These are phyloP conservation scores for Populus davidiana DNA, from an alignment of 345 rosid species.

Conservation along the genomic window DNA sequence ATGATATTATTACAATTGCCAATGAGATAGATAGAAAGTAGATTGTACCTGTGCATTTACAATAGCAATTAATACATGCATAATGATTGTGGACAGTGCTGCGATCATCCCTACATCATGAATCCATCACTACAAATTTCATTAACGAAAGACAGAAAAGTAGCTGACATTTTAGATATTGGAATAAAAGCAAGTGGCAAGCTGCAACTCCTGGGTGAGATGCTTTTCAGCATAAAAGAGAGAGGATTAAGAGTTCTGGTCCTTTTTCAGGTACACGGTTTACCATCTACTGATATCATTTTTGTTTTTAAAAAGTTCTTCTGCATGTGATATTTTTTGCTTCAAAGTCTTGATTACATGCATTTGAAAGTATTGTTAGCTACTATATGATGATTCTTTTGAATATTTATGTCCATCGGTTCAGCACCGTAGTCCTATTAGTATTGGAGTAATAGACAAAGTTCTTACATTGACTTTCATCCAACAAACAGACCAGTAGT, in stretches of 20 bases:
- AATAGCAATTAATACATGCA: neutral
- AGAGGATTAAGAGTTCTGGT: conserved; percentile 60
- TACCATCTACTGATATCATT: neutral
- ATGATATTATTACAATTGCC: neutral
- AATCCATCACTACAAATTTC: conserved; percentile 43
- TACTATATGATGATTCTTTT: no score
- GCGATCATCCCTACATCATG: conserved; percentile 80
- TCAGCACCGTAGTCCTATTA: no score
- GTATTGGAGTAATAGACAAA: no score
- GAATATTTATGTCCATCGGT: no score
- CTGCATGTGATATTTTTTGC: neutral
- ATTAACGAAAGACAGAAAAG: conserved; percentile 36
- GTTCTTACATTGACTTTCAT: no score
- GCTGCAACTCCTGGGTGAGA: conserved; percentile 64
- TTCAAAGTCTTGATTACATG: neutral
- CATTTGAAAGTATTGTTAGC: neutral
- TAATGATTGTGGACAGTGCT: conserved; percentile 59
- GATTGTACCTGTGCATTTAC: neutral
- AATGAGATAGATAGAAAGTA: no score
- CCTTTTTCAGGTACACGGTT: conserved; percentile 73
- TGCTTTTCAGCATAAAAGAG: conserved; percentile 59
- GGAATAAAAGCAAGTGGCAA: conserved; percentile 93
- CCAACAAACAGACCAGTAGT: no score
- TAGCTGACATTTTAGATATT: conserved; percentile 48
- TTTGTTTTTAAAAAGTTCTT: no score